Base-by-base conservation (phyloP, 2,329 filamentous ascomycete species). In the Clarireedia monteithiana region DNA sequence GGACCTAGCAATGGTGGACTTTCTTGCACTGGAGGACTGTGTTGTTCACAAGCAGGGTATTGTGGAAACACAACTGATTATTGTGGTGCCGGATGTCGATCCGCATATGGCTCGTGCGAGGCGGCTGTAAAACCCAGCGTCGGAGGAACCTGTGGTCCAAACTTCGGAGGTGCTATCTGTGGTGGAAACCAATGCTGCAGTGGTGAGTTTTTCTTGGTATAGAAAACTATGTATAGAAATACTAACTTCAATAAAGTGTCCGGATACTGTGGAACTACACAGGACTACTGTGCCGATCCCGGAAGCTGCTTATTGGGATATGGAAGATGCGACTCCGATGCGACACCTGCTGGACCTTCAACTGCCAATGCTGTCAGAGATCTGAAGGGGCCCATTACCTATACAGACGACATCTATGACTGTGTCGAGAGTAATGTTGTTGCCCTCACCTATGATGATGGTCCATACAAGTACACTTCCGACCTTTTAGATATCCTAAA, bases 361-460 rank as follows among this genome's bases (percentile, higher is more conserved):
- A 85, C 82, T 1, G 73, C 73, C 2, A 69, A 70, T 3, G 67
- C 82, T 46, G 47, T 55, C 2, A 48, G 84, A 10, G 72, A 79
- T 1, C 72, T 78, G 49, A 59, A 79, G 1, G 83, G 83, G n/a
- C 70, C 62, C 2, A 71, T 85, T 4, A 69, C 72, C 0, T 84
- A 85, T 53, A 82, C 81, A 15, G 73, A 77, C 47, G 77, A 77
- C 34, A 80, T 86, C 59, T 80, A 79, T 62, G 70, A 74, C 59
- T 83, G 80, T 59, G 71, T 71, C 17, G 72, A 74, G 23, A 72
- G 76, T 2, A 80, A 81, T 50, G 80, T 79, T 3, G 76, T 88
- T 59, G 84, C 84, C 17, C 67, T 88, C 54, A 86, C 84, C 0
- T 87, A 80, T 62, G 84, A 87, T 62, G 84, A 87, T 66, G 84